Conservation (phyloP, 768 basidiomycete species). For the Omphalotus guepiniiformis region DNA sequence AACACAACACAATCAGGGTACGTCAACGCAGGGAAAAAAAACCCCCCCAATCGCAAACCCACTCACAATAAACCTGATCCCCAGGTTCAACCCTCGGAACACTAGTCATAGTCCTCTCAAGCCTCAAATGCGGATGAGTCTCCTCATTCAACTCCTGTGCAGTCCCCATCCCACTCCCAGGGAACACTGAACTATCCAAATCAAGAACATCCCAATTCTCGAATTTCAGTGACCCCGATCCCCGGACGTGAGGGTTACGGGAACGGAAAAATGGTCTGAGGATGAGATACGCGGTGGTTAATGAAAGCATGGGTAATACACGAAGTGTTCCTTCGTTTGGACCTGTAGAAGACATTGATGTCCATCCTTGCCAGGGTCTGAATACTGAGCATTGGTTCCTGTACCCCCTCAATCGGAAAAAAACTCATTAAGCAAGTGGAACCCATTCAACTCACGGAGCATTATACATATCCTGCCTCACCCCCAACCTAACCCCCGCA, state of each 20-base stretch:
- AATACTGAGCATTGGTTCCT: slow-evolving; percentile 53
- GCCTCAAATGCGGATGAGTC: slow-evolving; percentile 61
- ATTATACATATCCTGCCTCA: slow-evolving; percentile 59
- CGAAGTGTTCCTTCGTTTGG: slow-evolving; percentile 59
- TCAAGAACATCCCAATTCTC: slow-evolving; percentile 55
- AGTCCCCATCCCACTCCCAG: slow-evolving; percentile 49
- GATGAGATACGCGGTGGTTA: slow-evolving; percentile 56
- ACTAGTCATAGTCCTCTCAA: slow-evolving; percentile 52
- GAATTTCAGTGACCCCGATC: slow-evolving; percentile 28
- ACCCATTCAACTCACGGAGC: slow-evolving; percentile 39
- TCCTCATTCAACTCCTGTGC: slow-evolving; percentile 50
- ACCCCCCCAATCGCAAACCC: too few relatives aligned
- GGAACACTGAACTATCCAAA: slow-evolving; percentile 46
- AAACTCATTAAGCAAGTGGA: background rate
- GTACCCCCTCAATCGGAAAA: slow-evolving; percentile 10
- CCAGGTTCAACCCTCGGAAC: slow-evolving; percentile 58
- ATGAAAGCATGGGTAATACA: slow-evolving; percentile 53
- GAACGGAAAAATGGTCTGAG: slow-evolving; percentile 65
- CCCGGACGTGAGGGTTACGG: slow-evolving; percentile 6
- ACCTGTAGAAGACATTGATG: slow-evolving; percentile 47
- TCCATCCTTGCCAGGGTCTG: slow-evolving; percentile 59
- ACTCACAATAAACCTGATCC: slow-evolving; percentile 57
- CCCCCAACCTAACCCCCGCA: slow-evolving; percentile 40
- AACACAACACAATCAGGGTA: background rate
- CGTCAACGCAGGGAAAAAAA: background rate